Conservation (phyloP, 2,329 filamentous ascomycete species). For the Xylariaceae sp. region DNA sequence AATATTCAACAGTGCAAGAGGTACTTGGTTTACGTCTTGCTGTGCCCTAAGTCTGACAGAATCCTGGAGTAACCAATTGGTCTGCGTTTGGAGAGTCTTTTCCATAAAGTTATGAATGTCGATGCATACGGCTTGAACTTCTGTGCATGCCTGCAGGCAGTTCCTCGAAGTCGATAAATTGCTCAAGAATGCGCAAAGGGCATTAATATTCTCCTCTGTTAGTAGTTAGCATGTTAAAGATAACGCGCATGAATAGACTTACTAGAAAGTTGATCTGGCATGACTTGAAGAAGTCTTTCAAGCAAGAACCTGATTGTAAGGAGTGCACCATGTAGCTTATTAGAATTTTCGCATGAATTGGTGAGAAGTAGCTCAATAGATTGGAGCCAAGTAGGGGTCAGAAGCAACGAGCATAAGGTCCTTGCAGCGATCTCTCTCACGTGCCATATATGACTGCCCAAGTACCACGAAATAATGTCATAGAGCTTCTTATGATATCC, state of each 20-base stretch:
- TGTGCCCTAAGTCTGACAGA: background rate
- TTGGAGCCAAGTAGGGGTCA: conserved; percentile 57
- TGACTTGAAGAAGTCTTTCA: conserved; percentile 58
- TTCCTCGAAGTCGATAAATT: conserved; percentile 26
- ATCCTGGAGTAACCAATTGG: background rate
- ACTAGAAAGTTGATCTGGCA: conserved; percentile 52
- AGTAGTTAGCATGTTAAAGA: conserved; percentile 14
- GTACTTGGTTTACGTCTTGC: conserved; percentile 2
- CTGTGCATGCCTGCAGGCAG: conserved; percentile 34
- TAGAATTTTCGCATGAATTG: conserved; percentile 48
- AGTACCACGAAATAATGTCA: conserved; percentile 64
- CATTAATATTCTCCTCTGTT: conserved; percentile 32
- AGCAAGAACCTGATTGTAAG: conserved; percentile 63
- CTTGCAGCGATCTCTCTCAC: conserved; percentile 81
- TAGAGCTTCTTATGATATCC: conserved; percentile 62
- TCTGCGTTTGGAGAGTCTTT: background rate
- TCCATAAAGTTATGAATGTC: conserved; percentile 42
- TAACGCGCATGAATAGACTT: conserved; percentile 33
- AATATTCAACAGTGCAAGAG: conserved; percentile 35
- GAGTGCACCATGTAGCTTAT: conserved; percentile 65
- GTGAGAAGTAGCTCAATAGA: conserved; percentile 48
- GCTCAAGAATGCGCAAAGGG: conserved; percentile 32
- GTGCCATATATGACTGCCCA: conserved; percentile 78
- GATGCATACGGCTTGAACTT: conserved; percentile 42
- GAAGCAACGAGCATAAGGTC: conserved; percentile 69